A percentile compares a stretch with the other conserved stretches of the same genome.
Conservation (phyloP, 495 filamentous ascomycete genomes). For the Astrothelium macrocarpum region DNA sequence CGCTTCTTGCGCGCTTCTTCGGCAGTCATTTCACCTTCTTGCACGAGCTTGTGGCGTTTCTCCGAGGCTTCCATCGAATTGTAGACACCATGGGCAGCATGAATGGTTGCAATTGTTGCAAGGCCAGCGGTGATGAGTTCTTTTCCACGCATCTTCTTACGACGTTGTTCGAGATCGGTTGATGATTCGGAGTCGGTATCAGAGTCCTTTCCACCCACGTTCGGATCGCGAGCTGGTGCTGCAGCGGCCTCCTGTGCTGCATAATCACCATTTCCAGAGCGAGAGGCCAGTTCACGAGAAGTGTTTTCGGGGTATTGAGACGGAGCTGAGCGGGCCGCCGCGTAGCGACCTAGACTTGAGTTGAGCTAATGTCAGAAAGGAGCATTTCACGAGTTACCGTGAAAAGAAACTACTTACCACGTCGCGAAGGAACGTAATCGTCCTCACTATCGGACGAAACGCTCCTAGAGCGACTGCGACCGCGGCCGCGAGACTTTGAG, state of each 20-base stretch:
- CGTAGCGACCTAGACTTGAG: conserved; percentile 2
- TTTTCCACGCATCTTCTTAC: conserved; percentile 74
- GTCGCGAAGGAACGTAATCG: conserved; percentile 43
- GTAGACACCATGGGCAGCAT: conserved; percentile 74
- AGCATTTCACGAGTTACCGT: conserved; percentile 3
- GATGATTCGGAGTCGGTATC: conserved; percentile 57
- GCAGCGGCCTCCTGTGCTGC: not conserved
- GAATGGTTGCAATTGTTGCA: conserved; percentile 80
- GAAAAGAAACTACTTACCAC: not conserved
- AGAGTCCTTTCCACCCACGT: conserved; percentile 17
- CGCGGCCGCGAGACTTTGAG: conserved; percentile 47
- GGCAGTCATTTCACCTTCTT: conserved; percentile 61
- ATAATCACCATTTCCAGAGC: not conserved
- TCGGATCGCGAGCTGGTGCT: not conserved
- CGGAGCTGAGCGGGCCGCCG: not conserved
- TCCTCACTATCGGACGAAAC: conserved; percentile 40
- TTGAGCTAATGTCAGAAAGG: not conserved
- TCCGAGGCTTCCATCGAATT: conserved; percentile 65
- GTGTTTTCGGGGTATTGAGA: conserved; percentile 1
- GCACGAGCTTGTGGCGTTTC: conserved; percentile 56
- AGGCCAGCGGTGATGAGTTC: conserved; percentile 74
- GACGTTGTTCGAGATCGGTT: conserved; percentile 63
- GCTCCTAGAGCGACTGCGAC: conserved; percentile 26
- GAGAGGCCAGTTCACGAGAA: conserved; percentile 2
- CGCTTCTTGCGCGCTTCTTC: conserved; percentile 67